phyloP scores from a whole-genome alignment of 208 protist genomes.

The Blechomonas ayalai region DNA sequence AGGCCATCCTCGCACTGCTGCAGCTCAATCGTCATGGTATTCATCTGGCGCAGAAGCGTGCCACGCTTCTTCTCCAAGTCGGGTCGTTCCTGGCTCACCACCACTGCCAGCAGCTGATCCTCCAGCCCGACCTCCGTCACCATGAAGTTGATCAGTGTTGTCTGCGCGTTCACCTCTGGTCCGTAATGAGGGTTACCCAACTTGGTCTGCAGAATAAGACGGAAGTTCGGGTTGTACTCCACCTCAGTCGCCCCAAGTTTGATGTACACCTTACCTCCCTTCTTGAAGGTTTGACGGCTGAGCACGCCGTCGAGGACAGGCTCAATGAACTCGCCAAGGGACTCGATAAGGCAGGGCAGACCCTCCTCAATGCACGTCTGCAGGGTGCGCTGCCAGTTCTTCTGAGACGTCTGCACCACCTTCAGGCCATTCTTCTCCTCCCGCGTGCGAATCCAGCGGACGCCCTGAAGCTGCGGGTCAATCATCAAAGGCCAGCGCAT shows the following conservation, averaged over 20 bases:
- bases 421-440: slow-evolving; percentile 93
- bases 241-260: slow-evolving; percentile 96
- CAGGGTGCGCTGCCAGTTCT: slow-evolving; percentile 87
- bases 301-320: slow-evolving; percentile 96
- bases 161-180: slow-evolving; percentile 98
- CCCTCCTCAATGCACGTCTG: slow-evolving; percentile 92
- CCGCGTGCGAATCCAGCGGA: slow-evolving; percentile 96
- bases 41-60: slow-evolving; percentile 94
- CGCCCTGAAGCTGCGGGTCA: slow-evolving; percentile 98
- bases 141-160: slow-evolving; percentile 99
- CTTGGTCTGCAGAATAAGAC: slow-evolving; percentile 97
- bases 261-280: slow-evolving; percentile 88
- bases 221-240: slow-evolving; percentile 95
- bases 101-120: slow-evolving; percentile 97
- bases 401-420: slow-evolving; percentile 90
- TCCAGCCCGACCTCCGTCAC: slow-evolving; percentile 97
- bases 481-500: slow-evolving; percentile 98
- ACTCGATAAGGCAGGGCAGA: slow-evolving; percentile 93
- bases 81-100: slow-evolving; percentile 96
- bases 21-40: slow-evolving; percentile 98
- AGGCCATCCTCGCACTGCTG: slow-evolving; percentile 97
- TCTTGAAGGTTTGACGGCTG: slow-evolving; percentile 91
- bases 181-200: slow-evolving; percentile 98
- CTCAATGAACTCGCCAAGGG: slow-evolving; percentile 95
- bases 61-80: slow-evolving; percentile 96